Evolutionary conservation across 2,329 filamentous ascomycete species (phyloP).

Genomic region (Aspergillus melleus): DNA sequence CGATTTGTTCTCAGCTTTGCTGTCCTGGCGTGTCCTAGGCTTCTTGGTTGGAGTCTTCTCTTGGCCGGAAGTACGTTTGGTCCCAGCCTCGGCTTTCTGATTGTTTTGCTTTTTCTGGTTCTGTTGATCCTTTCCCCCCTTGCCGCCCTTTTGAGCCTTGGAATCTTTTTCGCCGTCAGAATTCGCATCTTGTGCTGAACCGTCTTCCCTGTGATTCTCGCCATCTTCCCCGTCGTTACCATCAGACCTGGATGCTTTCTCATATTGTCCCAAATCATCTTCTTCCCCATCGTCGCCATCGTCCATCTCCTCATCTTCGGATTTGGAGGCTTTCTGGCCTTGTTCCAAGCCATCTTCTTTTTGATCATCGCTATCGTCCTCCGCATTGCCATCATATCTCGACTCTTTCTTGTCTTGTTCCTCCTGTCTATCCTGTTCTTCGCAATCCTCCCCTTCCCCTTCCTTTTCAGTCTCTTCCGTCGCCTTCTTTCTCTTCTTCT

Average conservation of each 20-base stretch:
- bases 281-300: not conserved
- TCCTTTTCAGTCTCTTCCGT: conserved; percentile 30
- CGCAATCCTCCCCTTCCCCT: conserved; percentile 10
- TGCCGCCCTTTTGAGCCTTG: not conserved
- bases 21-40: not conserved
- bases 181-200: not conserved
- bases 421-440: not conserved
- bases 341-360: too few relatives aligned
- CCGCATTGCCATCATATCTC: not conserved
- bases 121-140: not conserved
- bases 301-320: conserved; percentile 18
- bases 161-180: not conserved
- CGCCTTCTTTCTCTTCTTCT: conserved; percentile 40
- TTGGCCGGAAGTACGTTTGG: not conserved
- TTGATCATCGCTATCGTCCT: not conserved
- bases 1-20: not conserved
- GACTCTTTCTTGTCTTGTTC: not conserved
- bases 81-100: not conserved
- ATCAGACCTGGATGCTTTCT: not conserved
- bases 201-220: not conserved
- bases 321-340: too few relatives aligned
- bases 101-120: not conserved
- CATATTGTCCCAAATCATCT: not conserved
- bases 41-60: not conserved
- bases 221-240: not conserved